phyloP scores from a whole-genome alignment of 2,329 filamentous ascomycete species.

The Coniochaeta sp. region DNA sequence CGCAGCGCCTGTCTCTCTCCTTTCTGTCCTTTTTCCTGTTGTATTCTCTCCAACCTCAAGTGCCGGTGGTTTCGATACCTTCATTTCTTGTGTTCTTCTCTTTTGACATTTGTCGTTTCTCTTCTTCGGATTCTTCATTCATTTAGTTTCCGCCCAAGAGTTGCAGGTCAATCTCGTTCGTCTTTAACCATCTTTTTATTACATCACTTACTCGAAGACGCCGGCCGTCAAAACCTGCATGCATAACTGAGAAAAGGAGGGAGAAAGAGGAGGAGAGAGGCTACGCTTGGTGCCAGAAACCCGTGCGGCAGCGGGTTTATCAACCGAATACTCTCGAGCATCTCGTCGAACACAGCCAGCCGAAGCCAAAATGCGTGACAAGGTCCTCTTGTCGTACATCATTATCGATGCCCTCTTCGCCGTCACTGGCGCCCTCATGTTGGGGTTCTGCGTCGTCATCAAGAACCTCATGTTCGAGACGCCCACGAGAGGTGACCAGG shows the following conservation, averaged over 20 bases:
- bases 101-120: conserved; percentile 7
- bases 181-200: neutral
- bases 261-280: conserved; percentile 6
- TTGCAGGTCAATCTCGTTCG: conserved; percentile 20
- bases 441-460: conserved; percentile 49
- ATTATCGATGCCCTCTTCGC: conserved; percentile 44
- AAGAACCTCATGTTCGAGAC: conserved; percentile 34
- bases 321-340: too few species aligned
- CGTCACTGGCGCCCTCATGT: conserved; percentile 43
- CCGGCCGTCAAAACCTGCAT: conserved; percentile 27
- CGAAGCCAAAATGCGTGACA: conserved; percentile 48
- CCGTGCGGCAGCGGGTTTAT: conserved; percentile 2
- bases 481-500: conserved; percentile 38
- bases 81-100: neutral
- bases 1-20: neutral
- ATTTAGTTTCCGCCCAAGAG: conserved; percentile 14
- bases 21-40: neutral
- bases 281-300: conserved; percentile 5
- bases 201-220: conserved; percentile 21
- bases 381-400: conserved; percentile 43
- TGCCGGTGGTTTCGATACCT: conserved; percentile 3
- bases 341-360: conserved; percentile 6
- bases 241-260: conserved; percentile 5
- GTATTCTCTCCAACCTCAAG: conserved; percentile 1
- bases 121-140: conserved; percentile 14